Base-by-base conservation (phyloP, 2,329 filamentous ascomycete species). In the Botrytis cinerea region DNA sequence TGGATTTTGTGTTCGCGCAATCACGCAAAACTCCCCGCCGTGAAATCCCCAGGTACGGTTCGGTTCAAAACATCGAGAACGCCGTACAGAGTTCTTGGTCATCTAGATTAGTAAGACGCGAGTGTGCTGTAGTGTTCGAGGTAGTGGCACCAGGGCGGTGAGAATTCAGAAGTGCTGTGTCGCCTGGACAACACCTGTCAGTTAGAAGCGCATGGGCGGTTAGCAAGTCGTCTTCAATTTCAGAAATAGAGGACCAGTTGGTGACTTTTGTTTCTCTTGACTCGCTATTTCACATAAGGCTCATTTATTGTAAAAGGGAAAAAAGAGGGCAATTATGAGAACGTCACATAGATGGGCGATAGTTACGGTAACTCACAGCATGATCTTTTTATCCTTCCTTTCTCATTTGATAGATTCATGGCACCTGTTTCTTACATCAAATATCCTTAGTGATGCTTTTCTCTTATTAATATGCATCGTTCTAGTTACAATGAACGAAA, bases 161-260 rank as follows among this genome's bases (percentile, higher is more conserved):
- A 48, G 7, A 57, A 28, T 57, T 0, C 25, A n/a, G 48, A 54
- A 54, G 48, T n/a, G 12, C 25, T n/a, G 25, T 54, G 25, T n/a
- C n/a, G 48, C 12, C 12, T 16, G 48, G 48, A n/a, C 48, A 3
- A n/a, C 25, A 54, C 12, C 4, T 7, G 25, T n/a, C 25, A 2
- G 9, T n/a, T 16, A n/a, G 12, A n/a, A n/a, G 12, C 25, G 16
- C 5, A 5, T n/a, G 48, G 2, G 25, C 1, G 3, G 2, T n/a
- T n/a, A 16, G 2, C 25, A n/a, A n/a, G 12, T 25, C 14, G 5
- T 7, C 12, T n/a, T 54, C 12, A 1, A n/a, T 1, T 54, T n/a
- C 12, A 54, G 2, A 16, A 7, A 16, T n/a, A 16, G 1, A 16
- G 1, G 4, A 16, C 2, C 2, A 0, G 12, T 14, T 0, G 25